Conservation (phyloP, 768 basidiomycete species). For the Royoungia palumana region DNA sequence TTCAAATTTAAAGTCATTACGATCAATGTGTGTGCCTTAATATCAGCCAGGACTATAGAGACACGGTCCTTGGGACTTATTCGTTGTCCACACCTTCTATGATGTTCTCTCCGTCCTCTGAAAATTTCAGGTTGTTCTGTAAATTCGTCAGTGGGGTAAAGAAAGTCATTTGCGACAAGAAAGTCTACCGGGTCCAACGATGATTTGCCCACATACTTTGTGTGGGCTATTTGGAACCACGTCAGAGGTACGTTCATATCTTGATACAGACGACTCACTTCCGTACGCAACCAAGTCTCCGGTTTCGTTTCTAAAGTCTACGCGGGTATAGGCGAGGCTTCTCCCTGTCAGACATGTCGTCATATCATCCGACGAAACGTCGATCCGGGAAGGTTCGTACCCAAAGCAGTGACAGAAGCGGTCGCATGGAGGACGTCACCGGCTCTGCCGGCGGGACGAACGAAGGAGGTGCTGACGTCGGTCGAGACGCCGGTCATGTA, state of each 20-base stretch:
- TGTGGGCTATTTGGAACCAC: constrained; percentile 55
- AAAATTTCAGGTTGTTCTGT: constrained; percentile 75
- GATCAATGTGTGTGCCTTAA: too few relatives aligned
- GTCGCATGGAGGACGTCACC: constrained; percentile 67
- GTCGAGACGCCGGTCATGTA: constrained; percentile 89
- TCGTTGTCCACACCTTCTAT: constrained; percentile 46
- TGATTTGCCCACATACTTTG: constrained; percentile 80
- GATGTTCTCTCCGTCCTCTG: constrained; percentile 70
- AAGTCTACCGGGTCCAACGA: constrained; percentile 38
- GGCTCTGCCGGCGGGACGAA: constrained; percentile 67
- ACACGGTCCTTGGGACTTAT: background rate
- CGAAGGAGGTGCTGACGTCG: constrained; percentile 75
- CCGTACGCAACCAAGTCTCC: constrained; percentile 81
- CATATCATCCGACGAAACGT: background rate
- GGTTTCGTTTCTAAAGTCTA: constrained; percentile 63
- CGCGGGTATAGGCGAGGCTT: constrained; percentile 75
- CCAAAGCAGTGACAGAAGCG: constrained; percentile 67
- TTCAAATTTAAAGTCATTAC: too few relatives aligned
- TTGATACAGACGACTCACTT: constrained; percentile 43
- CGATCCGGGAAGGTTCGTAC: constrained; percentile 30
- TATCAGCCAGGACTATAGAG: too few relatives aligned
- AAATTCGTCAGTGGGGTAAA: background rate
- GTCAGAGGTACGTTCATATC: background rate
- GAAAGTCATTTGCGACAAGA: background rate
- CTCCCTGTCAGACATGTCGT: constrained; percentile 48